These are phyloP conservation scores for Beta corolliflora DNA, from an alignment of 179 eudicot species.

Conservation along the genomic window DNA sequence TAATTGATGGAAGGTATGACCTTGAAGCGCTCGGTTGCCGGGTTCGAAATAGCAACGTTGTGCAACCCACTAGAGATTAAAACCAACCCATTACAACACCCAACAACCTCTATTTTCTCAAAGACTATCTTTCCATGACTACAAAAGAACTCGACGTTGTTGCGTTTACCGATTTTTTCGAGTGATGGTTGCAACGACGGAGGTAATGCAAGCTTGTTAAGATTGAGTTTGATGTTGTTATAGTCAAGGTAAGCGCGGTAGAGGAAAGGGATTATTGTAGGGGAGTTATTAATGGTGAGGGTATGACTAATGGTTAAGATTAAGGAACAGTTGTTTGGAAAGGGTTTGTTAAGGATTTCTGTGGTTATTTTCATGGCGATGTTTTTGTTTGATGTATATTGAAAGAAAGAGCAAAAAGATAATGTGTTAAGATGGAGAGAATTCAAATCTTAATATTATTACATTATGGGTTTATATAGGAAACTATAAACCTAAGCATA, in stretches of 20 bases:
- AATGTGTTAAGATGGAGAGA: too few relatives aligned
- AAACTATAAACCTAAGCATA: too few relatives aligned
- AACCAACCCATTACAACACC: slow-evolving; percentile 17
- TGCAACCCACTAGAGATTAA: slow-evolving; percentile 12
- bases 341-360: neutral
- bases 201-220: slow-evolving; percentile 3
- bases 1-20: slow-evolving; percentile 5
- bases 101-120: slow-evolving; percentile 10
- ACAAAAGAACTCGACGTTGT: too few relatives aligned
- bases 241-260: slow-evolving; percentile 14
- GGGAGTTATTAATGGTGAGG: neutral
- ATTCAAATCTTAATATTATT: too few relatives aligned
- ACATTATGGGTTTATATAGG: too few relatives aligned
- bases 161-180: neutral
- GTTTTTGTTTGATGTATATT: too few relatives aligned
- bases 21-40: neutral
- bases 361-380: too few relatives aligned
- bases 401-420: too few relatives aligned
- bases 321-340: neutral
- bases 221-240: neutral
- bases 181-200: neutral
- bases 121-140: neutral
- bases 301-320: slow-evolving; percentile 2
- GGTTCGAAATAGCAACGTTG: slow-evolving; percentile 21
- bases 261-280: neutral